phyloP scores from a whole-genome alignment of 257 asterid species.

The Primulina tabacum region DNA sequence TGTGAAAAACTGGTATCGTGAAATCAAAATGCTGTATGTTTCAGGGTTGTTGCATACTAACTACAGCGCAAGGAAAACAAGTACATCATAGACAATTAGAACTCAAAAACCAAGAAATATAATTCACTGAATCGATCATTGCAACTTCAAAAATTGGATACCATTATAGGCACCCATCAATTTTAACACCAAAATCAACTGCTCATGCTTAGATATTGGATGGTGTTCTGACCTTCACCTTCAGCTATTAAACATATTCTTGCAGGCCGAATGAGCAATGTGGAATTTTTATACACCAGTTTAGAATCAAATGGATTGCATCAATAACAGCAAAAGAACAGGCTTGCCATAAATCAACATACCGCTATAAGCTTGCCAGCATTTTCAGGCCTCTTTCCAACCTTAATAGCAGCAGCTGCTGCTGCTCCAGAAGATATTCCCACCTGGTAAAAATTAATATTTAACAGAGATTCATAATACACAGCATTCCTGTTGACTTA shows the following conservation, averaged over 20 bases:
- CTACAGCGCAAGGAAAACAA: background rate
- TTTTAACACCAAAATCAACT: too few relatives aligned
- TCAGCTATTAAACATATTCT: too few relatives aligned
- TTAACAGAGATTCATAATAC: constrained; percentile 7
- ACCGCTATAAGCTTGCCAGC: constrained; percentile 94
- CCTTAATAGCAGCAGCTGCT: constrained; percentile 80
- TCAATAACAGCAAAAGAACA: background rate
- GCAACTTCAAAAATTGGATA: background rate
- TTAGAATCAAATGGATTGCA: background rate
- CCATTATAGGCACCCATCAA: background rate
- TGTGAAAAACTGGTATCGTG: background rate
- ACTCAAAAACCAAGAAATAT: background rate
- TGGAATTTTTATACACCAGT: background rate
- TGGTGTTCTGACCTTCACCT: background rate
- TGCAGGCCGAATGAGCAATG: background rate
- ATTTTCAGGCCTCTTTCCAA: constrained; percentile 92
- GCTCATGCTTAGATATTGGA: background rate
- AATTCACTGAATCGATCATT: background rate
- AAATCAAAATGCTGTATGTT: background rate
- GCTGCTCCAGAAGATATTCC: constrained; percentile 99
- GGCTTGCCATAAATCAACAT: constrained; percentile 20
- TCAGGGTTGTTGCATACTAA: too few relatives aligned
- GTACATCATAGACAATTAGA: background rate
- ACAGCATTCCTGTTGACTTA: background rate
- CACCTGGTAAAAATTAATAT: constrained; percentile 44